phyloP scores from a whole-genome alignment of 1,284 basidiomycete genomes.

The Ceratobasidium sp. region DNA sequence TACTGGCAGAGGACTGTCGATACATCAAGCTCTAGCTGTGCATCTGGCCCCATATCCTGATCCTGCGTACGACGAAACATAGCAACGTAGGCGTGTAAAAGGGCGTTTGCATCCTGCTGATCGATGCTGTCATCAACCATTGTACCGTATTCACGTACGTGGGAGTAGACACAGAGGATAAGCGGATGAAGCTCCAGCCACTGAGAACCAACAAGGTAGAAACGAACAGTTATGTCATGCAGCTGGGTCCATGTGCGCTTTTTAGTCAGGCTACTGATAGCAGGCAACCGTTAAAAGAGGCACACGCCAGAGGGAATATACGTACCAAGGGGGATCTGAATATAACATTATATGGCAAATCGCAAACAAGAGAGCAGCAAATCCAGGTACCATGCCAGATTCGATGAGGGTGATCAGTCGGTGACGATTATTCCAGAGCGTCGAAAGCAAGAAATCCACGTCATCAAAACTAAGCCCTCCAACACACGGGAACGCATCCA shows the following conservation, averaged over 20 bases:
- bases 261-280: neutral
- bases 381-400: constrained; percentile 16
- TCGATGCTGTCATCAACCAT: too few species aligned
- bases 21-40: too few species aligned
- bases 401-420: neutral
- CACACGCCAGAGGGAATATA: neutral
- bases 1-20: neutral
- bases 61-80: too few species aligned
- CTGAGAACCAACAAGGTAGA: too few species aligned
- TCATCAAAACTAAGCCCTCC: constrained; percentile 22
- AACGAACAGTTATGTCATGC: constrained; percentile 12
- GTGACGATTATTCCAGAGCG: constrained; percentile 13
- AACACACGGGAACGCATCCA: neutral
- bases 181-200: neutral
- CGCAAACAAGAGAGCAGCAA: constrained; percentile 7
- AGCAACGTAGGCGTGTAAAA: too few species aligned
- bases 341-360: neutral
- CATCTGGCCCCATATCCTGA: too few species aligned
- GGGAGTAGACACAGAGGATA: too few species aligned
- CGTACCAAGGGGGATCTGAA: constrained; percentile 2
- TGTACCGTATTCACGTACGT: too few species aligned
- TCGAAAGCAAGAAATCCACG: constrained; percentile 1
- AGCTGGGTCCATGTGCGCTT: neutral
- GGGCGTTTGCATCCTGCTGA: neutral
- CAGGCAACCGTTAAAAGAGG: too few species aligned